Percentiles rank a stretch among this genome's conserved stretches.
Evolutionary conservation across 768 basidiomycete genomes (phyloP).

Genomic region (Boletales sp.): DNA sequence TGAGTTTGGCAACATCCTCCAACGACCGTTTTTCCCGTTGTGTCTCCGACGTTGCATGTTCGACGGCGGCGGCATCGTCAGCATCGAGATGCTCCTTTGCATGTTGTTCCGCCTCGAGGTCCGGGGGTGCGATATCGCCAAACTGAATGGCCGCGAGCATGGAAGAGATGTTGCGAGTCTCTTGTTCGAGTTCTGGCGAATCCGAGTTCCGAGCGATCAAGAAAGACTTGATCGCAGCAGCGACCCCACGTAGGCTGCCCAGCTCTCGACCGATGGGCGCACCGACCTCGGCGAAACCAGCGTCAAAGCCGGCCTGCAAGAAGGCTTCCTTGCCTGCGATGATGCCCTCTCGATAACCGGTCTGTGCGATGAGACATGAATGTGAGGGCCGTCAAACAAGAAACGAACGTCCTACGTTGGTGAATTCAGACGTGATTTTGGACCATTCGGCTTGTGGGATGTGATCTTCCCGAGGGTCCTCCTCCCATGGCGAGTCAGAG

Average conservation of each 20-base stretch:
- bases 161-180: conserved; percentile 50
- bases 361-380: conserved; percentile 42
- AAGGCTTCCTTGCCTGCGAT: conserved; percentile 85
- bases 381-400: background rate
- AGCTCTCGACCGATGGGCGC: conserved; percentile 73
- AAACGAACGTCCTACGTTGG: conserved; percentile 47
- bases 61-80: conserved; percentile 28
- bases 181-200: conserved; percentile 34
- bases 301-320: conserved; percentile 88
- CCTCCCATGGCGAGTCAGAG: conserved; percentile 59
- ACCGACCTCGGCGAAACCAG: conserved; percentile 71
- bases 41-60: conserved; percentile 33
- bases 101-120: conserved; percentile 77
- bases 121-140: conserved; percentile 69
- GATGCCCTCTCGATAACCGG: conserved; percentile 96
- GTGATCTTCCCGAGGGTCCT: conserved; percentile 34
- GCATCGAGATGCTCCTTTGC: conserved; percentile 58
- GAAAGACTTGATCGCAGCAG: conserved; percentile 59
- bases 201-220: conserved; percentile 34
- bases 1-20: conserved; percentile 41
- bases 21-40: conserved; percentile 29
- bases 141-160: conserved; percentile 61
- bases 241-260: conserved; percentile 71
- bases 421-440: conserved; percentile 65
- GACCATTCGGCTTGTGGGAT: conserved; percentile 59